Evolutionary conservation across 1,139 yeast genomes (phyloP), one percentile per base, ranked within the genome.

Genomic region (Candida smagusa): DNA sequence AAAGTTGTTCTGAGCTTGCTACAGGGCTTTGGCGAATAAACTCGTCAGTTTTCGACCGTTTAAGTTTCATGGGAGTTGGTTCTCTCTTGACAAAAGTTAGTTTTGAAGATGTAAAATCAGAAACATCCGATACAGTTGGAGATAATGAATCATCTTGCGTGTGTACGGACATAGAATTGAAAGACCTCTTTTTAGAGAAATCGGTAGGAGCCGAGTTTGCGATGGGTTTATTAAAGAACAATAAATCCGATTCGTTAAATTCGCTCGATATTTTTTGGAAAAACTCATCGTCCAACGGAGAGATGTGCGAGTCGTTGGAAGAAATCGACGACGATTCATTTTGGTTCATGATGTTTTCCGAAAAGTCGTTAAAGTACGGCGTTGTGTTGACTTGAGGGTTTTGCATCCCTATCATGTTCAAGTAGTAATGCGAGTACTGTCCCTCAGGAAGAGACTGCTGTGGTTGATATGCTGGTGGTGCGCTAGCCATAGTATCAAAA

Each of bases 271-370:
- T 39, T 27, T 40, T 49, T 41, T 47, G 46, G 41, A 48, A 50
- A 30, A 50, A 44, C 35, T 50, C 54, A 30, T 50, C 54, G 26
- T 50, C 54, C 31, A 50, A 42, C 9, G 54, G 54, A 24, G 47
- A 42, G 23, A 47, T 41, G 38, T 44, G 36, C 9, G 48, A 44
- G 5, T 47, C 50, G 25, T 31, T 39, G 12, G 50, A 44, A 13
- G 49, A 43, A 3, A 41, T 40, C 9, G 51, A 45, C 9, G 46
- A 42, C 7, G 40, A 36, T 19, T 27, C 38, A 24, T 27, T 27
- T 11, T 8, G 9, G 26, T 34, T 31, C 13, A 31, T 31, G 11
- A 22, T 32, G 22, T 34, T 31, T 31, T 22, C 27, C 9, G 38
- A 12, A 36, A 47, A 49, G 27, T 49, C 53, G 26, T 49, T 48